Evolutionary conservation across 371 early-diverging fungal genomes (phyloP), one percentile per base, ranked within the genome.

Genomic region (Dichotomocladium elegans): DNA sequence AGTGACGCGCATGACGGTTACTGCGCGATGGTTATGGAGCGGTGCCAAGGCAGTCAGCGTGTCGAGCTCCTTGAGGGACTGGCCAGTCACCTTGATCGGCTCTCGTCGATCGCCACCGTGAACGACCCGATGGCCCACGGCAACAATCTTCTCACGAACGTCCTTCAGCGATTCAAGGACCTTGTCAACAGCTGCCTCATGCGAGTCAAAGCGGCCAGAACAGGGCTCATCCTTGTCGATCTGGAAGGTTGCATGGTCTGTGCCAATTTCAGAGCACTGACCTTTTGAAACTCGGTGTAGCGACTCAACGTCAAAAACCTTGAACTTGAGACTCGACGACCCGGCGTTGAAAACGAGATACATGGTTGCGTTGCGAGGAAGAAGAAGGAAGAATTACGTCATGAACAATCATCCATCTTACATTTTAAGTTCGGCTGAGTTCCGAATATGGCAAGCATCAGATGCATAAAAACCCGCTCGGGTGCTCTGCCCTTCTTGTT

Each of bases 21-120:
- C 63, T 40, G 57, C 57, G 7, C 65, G 57, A 41, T 58, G 65
- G 37, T 68, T 72, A 42, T 72, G 72, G n/a, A 72, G 53, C 1
- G 72, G 72, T 26, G 68, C 72, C 21, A 72, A 43, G 41, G 53
- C 63, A n/a, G 64, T 62, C 17, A 67, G 51, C 25, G 44, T 55
- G 24, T 72, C 63, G 4, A 72, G 52, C 41, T 51, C 47, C 27
- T 55, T 12, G 12, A 72, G 21, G 27, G 61, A 45, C 14, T 57
- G 27, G 4, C 41, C 11, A 4, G 61, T 63, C 26, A 63, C 44
- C 21, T 44, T 37, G 31, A 58, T 46, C 22, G 72, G 68, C 7
- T 53, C 52, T 29, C 57, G 61, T 19, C 54, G 54, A 6, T 33
- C 35, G 25, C 64, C 72, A 3, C 72, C 72, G 51, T 72, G 72